Percentiles rank a stretch among this genome's conserved stretches.
These are phyloP conservation scores for Apostasia shenzhenica DNA, from an alignment of 106 monocot species.

Conservation along the genomic window DNA sequence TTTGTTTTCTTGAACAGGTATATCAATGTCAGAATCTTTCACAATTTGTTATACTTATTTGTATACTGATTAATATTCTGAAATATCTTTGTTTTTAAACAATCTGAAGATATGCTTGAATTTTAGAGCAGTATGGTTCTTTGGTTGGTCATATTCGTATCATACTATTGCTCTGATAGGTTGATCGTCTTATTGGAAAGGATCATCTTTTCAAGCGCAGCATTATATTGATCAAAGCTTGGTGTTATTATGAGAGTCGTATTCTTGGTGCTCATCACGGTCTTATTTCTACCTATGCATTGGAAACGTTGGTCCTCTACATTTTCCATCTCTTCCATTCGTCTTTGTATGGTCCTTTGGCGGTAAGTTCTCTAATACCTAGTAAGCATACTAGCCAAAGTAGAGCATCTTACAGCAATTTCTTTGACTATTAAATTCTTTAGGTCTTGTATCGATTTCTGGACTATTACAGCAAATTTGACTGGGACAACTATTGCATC, in stretches of 20 bases:
- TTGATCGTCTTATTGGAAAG: conserved; percentile 63
- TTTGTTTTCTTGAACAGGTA: conserved; percentile 92
- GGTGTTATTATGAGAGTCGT: conserved; percentile 98
- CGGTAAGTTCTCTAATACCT: conserved; percentile 32
- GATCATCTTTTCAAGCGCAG: conserved; percentile 85
- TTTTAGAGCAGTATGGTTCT: not conserved
- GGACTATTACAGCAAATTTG: conserved; percentile 90
- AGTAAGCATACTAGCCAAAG: not conserved
- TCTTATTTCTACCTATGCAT: conserved; percentile 92
- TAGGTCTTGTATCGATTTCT: conserved; percentile 87
- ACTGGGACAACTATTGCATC: conserved; percentile 75
- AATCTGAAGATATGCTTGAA: not conserved
- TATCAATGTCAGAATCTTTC: not conserved
- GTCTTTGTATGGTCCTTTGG: conserved; percentile 66
- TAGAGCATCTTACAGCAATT: not conserved
- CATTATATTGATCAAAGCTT: conserved; percentile 87
- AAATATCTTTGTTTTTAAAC: not conserved
- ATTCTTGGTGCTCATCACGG: conserved; percentile 97
- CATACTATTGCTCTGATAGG: conserved; percentile 26
- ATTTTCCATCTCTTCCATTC: conserved; percentile 79
- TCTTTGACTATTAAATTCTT: conserved; percentile 11
- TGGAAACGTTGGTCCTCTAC: conserved; percentile 82
- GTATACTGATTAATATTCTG: not conserved
- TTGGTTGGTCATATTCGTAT: not conserved
- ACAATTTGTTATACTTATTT: not conserved